Percentiles rank a stretch among this genome's conserved stretches.
Evolutionary conservation across 75 land plant species (phyloP).

Genomic region (Cunninghamia lanceolata): DNA sequence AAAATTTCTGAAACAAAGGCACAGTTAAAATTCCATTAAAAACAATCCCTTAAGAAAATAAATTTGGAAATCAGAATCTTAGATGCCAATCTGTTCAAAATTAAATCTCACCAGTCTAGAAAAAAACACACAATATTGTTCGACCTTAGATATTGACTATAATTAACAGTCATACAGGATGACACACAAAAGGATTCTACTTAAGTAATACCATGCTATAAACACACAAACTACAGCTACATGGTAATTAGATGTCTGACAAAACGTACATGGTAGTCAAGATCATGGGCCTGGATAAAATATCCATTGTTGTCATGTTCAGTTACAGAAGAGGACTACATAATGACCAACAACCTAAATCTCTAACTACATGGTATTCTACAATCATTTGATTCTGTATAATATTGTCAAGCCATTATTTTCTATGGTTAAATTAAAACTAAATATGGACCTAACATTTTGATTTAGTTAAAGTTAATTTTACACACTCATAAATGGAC

Average conservation of each 20-base stretch:
- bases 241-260: not conserved
- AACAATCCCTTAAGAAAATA: too few relatives aligned
- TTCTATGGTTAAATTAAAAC: too few relatives aligned
- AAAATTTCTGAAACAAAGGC: not conserved
- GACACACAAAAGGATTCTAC: not conserved
- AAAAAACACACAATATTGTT: not conserved
- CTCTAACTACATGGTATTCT: not conserved
- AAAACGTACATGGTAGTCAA: not conserved
- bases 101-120: not conserved
- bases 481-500: not conserved
- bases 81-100: not conserved
- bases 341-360: not conserved
- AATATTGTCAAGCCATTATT: too few relatives aligned
- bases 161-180: not conserved
- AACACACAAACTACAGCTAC: not conserved
- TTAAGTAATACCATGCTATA: not conserved
- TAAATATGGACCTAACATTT: not conserved
- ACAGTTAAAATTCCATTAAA: not conserved
- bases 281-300: not conserved
- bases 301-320: not conserved
- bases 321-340: not conserved
- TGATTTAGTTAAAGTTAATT: too few relatives aligned
- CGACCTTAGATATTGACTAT: not conserved
- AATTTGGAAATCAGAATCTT: not conserved
- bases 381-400: not conserved